Evolutionary conservation across 139 green algal genomes (phyloP), one percentile per base, ranked within the genome.

Genomic region (Micromonas pusilla): DNA sequence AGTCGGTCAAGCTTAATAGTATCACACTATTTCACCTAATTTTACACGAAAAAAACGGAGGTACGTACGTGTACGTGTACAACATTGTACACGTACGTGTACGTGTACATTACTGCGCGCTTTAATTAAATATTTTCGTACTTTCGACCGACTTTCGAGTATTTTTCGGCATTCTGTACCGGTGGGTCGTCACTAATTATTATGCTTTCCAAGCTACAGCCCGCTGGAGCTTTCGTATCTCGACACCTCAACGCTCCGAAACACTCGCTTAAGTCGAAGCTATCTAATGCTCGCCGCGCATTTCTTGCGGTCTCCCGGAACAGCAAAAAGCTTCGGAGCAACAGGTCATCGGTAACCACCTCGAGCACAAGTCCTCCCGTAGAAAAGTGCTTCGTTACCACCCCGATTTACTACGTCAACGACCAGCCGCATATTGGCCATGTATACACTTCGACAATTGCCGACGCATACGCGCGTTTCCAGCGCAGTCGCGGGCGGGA

Each of bases 401-500:
- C 94, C 13, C 94, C 94, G 2, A 85, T 98, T 54, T 98, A 97
- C 82, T 98, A 98, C 65, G 94, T 97, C 16, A 85, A 85, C 81
- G 92, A 91, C 87, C 86, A 87, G 23, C 95, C 95, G 4, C 95
- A 99, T 84, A 97, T 99, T 91, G 95, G 95, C n/a, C 93, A 89
- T 70, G 94, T 94, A 0, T 99, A 99, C 84, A 89, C 93, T 2
- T 97, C 95, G 19, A 98, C 98, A 19, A 91, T 93, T 25, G 91
- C 93, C 1, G 95, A 99, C 73, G 89, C 83, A 0, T 62, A 93
- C 0, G 89, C 94, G 0, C 77, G 94, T 0, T 98, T 90, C 80
- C 86, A 96, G 87, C 83, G 94, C 1, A 79, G 96, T 73, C 71
- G 82, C 67, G 90, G 91, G n/a, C 85, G 81, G 45, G 38, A 81